Base-by-base conservation (phyloP, 345 rosid species). In the Pistacia atlantica region DNA sequence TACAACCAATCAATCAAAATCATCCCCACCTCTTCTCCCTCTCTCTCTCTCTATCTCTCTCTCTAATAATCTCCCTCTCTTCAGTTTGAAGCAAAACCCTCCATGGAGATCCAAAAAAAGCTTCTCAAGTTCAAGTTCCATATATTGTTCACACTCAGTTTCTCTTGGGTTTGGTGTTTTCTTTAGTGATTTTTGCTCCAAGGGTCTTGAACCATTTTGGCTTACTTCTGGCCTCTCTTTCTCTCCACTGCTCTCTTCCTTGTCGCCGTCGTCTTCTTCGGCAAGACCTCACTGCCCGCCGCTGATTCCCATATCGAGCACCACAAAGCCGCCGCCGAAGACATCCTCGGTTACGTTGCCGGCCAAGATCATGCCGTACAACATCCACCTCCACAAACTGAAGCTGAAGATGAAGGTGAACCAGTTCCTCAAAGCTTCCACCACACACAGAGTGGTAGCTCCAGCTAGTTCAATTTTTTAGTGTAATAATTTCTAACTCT, bases 171-270 rank as follows among this genome's bases (percentile, higher is more conserved):
- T 25, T 79, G 33, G 35, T 83, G 48, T 71, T 78, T 5, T 77
- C 84, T 55, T 67, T 89, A 20, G 33, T 90, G 87, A 48, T 81
- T 58, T 74, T 89, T 2, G 89, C 98, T 8, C 98, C 98, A 2
- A 83, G 97, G 57, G 88, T 95, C 72, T 78, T 95, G 81, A 83
- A 83, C 88, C 67, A 77, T 95, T 67, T 58, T 95, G 64, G 82
- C 94, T 76, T 95, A 90, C 87, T 95, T 95, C 61, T 93, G 97
- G 94, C 98, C 98, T 45, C 84, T 95, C n/a, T 76, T 89, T 62
- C 86, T 95, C 82, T 95, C 98, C 85, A 95, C 98, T 2, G 87
- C 95, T 68, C 88, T 95, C 71, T 95, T 95, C 75, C 95, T 95
- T 18, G 87, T 75, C 5, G 91, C 92, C 18, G 90, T 90, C 76